These are phyloP conservation scores for Dianthus caryophyllus DNA, from an alignment of 148 eudicot species.

Conservation along the genomic window DNA sequence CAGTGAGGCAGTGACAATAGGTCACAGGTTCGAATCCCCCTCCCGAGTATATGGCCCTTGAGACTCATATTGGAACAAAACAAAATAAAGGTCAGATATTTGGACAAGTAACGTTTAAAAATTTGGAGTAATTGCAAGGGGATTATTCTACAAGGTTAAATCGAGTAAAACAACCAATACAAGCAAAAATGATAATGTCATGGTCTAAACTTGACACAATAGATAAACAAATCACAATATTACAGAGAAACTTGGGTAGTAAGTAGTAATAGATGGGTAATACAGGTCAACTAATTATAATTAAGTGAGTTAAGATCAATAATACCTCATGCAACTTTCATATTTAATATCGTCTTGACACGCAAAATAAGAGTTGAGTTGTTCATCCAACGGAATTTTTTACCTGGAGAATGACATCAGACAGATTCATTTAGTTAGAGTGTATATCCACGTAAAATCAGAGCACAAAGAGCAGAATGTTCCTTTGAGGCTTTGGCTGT, in stretches of 20 bases:
- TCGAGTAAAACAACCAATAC: background rate
- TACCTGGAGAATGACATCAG: constrained; percentile 18
- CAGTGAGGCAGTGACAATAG: too few species aligned
- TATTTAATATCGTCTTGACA: constrained; percentile 1
- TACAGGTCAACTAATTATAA: constrained; percentile 12
- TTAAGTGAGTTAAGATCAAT: constrained; percentile 1
- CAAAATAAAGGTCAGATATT: too few species aligned
- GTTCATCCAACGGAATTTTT: background rate
- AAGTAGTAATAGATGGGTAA: constrained; percentile 1
- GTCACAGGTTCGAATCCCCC: too few species aligned
- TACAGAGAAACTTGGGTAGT: background rate
- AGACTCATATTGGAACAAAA: too few species aligned
- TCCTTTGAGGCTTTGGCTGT: background rate
- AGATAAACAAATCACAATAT: constrained; percentile 13
- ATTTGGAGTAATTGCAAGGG: background rate
- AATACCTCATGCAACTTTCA: constrained; percentile 19
- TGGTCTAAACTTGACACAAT: constrained; percentile 3
- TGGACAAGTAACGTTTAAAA: background rate
- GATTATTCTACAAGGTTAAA: background rate
- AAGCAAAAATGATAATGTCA: constrained; percentile 6
- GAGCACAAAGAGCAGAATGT: background rate
- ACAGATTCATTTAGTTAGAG: background rate
- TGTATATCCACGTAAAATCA: background rate
- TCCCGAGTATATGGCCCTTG: too few species aligned
- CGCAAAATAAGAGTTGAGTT: constrained; percentile 10